phyloP scores from a whole-genome alignment of 1,284 basidiomycete genomes.

The Sanghuangporus sanghuang region DNA sequence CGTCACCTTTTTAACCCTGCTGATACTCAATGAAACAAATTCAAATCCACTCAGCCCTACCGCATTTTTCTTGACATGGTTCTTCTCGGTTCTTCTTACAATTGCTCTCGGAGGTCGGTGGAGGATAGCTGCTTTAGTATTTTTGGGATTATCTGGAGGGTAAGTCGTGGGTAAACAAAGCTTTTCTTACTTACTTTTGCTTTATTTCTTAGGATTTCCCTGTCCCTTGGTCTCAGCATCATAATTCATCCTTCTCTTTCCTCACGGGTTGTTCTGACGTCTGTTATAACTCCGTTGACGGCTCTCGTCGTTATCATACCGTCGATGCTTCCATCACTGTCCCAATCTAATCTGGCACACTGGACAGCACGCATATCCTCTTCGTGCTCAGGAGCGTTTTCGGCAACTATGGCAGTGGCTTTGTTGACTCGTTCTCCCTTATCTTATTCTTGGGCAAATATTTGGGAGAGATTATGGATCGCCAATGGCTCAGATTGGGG shows the following conservation, averaged over 20 bases:
- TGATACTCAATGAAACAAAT: conserved; percentile 47
- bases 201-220: conserved; percentile 33
- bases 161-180: conserved; percentile 26
- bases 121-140: conserved; percentile 39
- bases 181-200: conserved; percentile 10
- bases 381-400: conserved; percentile 53
- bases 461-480: conserved; percentile 57
- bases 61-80: conserved; percentile 55
- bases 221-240: conserved; percentile 47
- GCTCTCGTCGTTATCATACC: conserved; percentile 41
- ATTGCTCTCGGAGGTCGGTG: conserved; percentile 46
- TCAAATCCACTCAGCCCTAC: conserved; percentile 39
- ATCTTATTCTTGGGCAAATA: conserved; percentile 44
- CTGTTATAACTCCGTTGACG: conserved; percentile 38
- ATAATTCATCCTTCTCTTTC: conserved; percentile 57
- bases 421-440: conserved; percentile 41
- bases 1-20: conserved; percentile 51
- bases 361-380: conserved; percentile 43
- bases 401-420: conserved; percentile 47
- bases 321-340: background rate
- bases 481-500: conserved; percentile 46
- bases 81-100: conserved; percentile 43
- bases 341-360: conserved; percentile 38
- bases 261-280: conserved; percentile 45
- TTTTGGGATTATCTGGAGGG: conserved; percentile 49